Evolutionary conservation across 1,284 basidiomycete genomes (phyloP).

Genomic region (Amylostereum chailletii): DNA sequence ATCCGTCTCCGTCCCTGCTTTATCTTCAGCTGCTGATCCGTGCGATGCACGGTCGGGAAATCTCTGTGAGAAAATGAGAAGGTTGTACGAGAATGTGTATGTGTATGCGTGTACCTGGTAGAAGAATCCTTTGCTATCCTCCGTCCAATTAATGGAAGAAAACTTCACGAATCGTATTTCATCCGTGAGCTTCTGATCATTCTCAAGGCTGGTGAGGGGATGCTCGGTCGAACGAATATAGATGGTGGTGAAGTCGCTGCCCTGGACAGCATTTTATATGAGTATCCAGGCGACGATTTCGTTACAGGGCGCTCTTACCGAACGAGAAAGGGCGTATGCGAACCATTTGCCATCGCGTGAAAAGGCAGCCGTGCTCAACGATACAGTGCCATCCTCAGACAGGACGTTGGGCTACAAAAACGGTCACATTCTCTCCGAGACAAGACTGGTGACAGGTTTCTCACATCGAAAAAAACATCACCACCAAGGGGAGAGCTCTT

Average conservation of each 20-base stretch:
- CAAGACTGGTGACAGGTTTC: slow-evolving; percentile 10
- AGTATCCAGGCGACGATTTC: slow-evolving; percentile 11
- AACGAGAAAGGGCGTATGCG: slow-evolving; percentile 71
- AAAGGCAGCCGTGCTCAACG: slow-evolving; percentile 50
- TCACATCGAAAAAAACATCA: slow-evolving; percentile 73
- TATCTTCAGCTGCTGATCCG: slow-evolving; percentile 40
- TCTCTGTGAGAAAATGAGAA: slow-evolving; percentile 27
- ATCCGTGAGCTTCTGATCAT: slow-evolving; percentile 50
- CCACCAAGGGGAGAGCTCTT: slow-evolving; percentile 33
- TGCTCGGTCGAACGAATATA: slow-evolving; percentile 57
- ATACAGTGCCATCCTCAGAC: slow-evolving; percentile 65
- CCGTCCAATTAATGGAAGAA: slow-evolving; percentile 62
- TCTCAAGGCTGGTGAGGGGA: slow-evolving; percentile 39
- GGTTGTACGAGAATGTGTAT: background rate
- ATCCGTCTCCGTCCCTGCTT: slow-evolving; percentile 55
- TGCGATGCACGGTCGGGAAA: slow-evolving; percentile 47
- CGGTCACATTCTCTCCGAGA: background rate
- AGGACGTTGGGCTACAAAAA: slow-evolving; percentile 54
- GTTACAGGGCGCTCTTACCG: slow-evolving; percentile 27
- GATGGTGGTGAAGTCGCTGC: slow-evolving; percentile 67
- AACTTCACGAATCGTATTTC: slow-evolving; percentile 74
- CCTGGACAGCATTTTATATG: slow-evolving; percentile 28
- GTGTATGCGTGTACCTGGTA: slow-evolving; percentile 51
- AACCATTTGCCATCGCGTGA: slow-evolving; percentile 63
- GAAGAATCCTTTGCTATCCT: slow-evolving; percentile 75